Base-by-base conservation (phyloP, 148 eudicot genomes). In the Persicaria maculosa region DNA sequence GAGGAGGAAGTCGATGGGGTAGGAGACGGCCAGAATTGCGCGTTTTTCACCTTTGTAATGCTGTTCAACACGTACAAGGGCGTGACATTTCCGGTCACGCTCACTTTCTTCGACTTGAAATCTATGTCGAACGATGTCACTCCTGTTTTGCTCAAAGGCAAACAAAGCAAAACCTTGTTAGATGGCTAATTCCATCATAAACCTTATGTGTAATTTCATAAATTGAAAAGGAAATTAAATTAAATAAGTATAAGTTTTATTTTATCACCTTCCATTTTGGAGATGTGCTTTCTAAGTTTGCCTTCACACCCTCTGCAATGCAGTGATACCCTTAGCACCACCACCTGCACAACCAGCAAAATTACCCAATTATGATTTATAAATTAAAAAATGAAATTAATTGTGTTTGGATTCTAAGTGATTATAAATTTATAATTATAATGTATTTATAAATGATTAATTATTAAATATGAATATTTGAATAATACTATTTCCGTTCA, bases 291-390 rank as follows among this genome's bases (percentile, higher is more conserved):
- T 74, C 86, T 87, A 40, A 95, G 81, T 80, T 95, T 95, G 62
- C 91, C 89, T 76, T 86, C 96, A 80, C 98, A 95, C 14, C 97
- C 98, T 82, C 80, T 92, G 90, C 98, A 95, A 75, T 95, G 97
- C 47, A 95, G 82, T 69, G 98, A 88, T 17, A 95, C 98, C 81
- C 83, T 85, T 82, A 95, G 77, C 19, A 87, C 89, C 67, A 95
- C 98, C 40, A 92, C 96, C 97, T 95, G 87, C 77, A 53, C 68
- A 80, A 36, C 17, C 65, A 62, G 57, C 47, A 73, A 70, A 46
- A 9, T 4, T 16, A 44, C 22, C 22, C 8, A 50, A 36, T 54
- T 61, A 46, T 61, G 53, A 71, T 69, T 48, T 11, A 68, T 74
- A 50, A 45, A 55, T 74, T 64, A 72, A 0, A 72, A 9, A 53